Conservation (phyloP, 1,139 yeast genomes). For the Yamadazyma oceani region DNA sequence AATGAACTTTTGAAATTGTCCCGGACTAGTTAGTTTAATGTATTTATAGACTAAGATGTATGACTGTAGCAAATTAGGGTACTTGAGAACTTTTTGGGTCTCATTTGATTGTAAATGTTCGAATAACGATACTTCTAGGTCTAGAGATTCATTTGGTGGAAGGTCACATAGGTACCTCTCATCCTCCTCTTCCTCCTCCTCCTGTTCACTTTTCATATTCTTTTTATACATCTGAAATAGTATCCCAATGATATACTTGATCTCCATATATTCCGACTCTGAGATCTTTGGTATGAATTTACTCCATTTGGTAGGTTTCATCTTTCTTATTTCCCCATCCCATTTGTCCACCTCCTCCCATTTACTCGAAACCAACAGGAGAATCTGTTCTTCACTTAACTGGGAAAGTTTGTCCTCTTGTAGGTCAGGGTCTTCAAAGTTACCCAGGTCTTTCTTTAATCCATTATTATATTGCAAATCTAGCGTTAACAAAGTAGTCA, state of each 20-base stretch:
- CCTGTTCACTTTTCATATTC: not conserved
- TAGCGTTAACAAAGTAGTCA: constrained; percentile 24
- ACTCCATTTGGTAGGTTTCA: constrained; percentile 30
- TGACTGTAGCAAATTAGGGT: constrained; percentile 52
- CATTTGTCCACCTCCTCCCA: constrained; percentile 36
- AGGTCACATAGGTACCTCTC: constrained; percentile 12
- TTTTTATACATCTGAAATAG: constrained; percentile 25
- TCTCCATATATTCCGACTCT: constrained; percentile 39
- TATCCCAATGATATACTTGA: constrained; percentile 35
- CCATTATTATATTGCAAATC: constrained; percentile 28
- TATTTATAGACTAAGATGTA: constrained; percentile 55
- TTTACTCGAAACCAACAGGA: constrained; percentile 19
- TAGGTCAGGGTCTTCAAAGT: constrained; percentile 13
- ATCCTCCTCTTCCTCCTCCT: constrained; percentile 5
- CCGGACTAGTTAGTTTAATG: constrained; percentile 43
- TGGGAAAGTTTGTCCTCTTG: constrained; percentile 6
- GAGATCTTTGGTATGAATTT: constrained; percentile 33
- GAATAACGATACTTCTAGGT: constrained; percentile 34
- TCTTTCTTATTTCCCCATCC: constrained; percentile 29
- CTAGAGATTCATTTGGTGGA: constrained; percentile 11
- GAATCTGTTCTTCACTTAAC: constrained; percentile 15
- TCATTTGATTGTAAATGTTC: constrained; percentile 57
- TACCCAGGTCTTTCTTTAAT: constrained; percentile 23
- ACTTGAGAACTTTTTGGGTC: constrained; percentile 43
- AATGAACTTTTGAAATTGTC: constrained; percentile 35